A percentile compares a stretch with the other conserved stretches of the same genome.
Conservation (phyloP, 352 stramenopile genomes). For the Pythium folliculosum region DNA sequence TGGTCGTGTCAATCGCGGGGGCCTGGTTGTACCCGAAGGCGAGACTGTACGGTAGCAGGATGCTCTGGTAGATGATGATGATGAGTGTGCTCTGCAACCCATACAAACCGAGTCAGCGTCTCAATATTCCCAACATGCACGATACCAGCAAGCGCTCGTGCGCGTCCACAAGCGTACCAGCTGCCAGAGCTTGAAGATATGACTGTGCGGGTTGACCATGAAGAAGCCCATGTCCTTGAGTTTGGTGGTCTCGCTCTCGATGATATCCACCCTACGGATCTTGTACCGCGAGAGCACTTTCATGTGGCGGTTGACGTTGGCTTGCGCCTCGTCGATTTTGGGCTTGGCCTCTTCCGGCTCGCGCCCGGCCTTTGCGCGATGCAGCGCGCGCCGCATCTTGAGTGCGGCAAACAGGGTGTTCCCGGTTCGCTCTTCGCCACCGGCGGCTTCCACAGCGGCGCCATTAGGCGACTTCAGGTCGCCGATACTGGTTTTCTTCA, state of each 20-base stretch:
- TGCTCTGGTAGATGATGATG: constrained; percentile 79
- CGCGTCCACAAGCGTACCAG: constrained; percentile 39
- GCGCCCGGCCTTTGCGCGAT: constrained; percentile 34
- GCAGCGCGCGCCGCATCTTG: constrained; percentile 50
- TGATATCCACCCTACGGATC: constrained; percentile 59
- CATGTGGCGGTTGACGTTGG: constrained; percentile 63
- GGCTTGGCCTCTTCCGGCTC: constrained; percentile 7
- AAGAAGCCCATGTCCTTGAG: constrained; percentile 46
- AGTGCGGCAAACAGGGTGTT: constrained; percentile 71
- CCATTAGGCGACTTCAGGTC: constrained; percentile 10
- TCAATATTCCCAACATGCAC: neutral
- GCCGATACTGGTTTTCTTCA: constrained; percentile 14
- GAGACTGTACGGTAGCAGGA: constrained; percentile 68
- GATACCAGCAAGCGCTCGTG: neutral
- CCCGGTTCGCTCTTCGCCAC: constrained; percentile 8
- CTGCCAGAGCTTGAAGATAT: constrained; percentile 75
- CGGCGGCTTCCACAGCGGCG: neutral
- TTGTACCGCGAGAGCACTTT: constrained; percentile 80
- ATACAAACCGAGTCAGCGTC: neutral
- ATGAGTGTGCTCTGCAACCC: constrained; percentile 50
- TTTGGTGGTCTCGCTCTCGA: constrained; percentile 36
- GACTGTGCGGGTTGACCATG: constrained; percentile 73
- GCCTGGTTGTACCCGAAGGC: constrained; percentile 61
- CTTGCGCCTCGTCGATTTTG: constrained; percentile 45
- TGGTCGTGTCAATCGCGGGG: constrained; percentile 49